phyloP scores from a whole-genome alignment of 345 rosid genomes.

The Pistacia integerrima region DNA sequence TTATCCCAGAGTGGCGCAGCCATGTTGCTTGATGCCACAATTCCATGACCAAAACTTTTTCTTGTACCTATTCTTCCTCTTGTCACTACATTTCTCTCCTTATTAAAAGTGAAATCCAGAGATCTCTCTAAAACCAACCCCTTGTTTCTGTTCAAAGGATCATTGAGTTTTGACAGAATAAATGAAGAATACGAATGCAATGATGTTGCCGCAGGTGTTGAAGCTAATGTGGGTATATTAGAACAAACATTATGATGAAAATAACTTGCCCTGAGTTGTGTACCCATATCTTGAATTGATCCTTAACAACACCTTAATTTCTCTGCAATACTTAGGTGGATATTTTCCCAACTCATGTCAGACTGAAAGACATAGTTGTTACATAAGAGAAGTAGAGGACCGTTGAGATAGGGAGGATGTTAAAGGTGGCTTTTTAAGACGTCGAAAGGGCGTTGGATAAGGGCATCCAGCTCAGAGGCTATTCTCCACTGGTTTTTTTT shows the following conservation, averaged over 20 bases:
- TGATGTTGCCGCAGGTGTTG: not conserved
- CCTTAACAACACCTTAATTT: not conserved
- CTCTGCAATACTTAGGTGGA: not conserved
- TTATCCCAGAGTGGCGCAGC: slow-evolving; percentile 61
- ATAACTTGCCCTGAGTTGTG: not conserved
- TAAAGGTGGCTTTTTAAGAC: slow-evolving; percentile 19
- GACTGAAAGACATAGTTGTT: not conserved
- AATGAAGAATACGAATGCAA: not conserved
- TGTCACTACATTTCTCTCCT: not conserved
- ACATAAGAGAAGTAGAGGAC: not conserved
- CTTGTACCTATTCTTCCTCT: not conserved
- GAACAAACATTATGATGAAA: not conserved
- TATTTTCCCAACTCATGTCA: not conserved
- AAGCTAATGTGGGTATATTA: not conserved
- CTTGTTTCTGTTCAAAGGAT: slow-evolving; percentile 4
- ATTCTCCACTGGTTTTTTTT: slow-evolving; percentile 2
- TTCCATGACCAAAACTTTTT: not conserved
- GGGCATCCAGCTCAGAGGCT: not conserved
- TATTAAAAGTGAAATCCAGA: not conserved
- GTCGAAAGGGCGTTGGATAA: slow-evolving; percentile 25
- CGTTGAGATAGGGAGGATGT: not conserved
- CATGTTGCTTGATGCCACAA: slow-evolving; percentile 43
- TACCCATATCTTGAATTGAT: slow-evolving; percentile 16
- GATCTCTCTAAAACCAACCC: not conserved
- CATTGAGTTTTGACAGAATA: not conserved